Conservation (phyloP, 306 rosid species). For the Mucuna pruriens region DNA sequence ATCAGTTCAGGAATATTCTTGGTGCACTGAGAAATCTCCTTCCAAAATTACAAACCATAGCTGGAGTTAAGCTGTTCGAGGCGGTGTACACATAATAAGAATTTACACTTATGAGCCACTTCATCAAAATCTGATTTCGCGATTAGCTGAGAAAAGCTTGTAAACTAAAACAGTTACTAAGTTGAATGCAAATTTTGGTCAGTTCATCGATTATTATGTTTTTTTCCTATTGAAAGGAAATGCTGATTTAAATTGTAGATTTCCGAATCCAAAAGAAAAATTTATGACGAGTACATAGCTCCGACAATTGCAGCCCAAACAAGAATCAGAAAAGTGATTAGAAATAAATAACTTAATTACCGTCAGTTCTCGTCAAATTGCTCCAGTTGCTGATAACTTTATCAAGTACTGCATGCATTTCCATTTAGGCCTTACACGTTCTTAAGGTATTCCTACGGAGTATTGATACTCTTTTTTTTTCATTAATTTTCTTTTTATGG, state of each 20-base stretch:
- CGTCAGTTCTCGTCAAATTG: not conserved
- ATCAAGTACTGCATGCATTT: not conserved
- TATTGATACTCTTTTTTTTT: not conserved
- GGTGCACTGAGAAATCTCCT: not conserved
- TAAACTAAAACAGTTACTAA: not conserved
- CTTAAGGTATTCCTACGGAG: not conserved
- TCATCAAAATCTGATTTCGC: not conserved
- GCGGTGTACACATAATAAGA: not conserved
- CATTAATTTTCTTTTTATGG: not conserved
- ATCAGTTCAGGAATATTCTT: too few species aligned
- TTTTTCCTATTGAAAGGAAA: not conserved
- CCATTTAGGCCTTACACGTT: not conserved
- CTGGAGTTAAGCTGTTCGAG: not conserved
- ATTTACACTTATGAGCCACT: not conserved
- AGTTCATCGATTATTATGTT: not conserved
- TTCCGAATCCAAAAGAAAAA: not conserved
- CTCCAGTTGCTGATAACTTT: not conserved
- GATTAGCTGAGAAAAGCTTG: not conserved
- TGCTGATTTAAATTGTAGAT: not conserved
- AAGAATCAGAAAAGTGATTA: not conserved
- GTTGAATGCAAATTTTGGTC: not conserved
- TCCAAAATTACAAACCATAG: not conserved
- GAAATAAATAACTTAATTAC: not conserved
- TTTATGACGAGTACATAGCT: not conserved
- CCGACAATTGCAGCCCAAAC: not conserved